Evolutionary conservation across 768 basidiomycete genomes (phyloP).

Genomic region (Lactarius psammicola): DNA sequence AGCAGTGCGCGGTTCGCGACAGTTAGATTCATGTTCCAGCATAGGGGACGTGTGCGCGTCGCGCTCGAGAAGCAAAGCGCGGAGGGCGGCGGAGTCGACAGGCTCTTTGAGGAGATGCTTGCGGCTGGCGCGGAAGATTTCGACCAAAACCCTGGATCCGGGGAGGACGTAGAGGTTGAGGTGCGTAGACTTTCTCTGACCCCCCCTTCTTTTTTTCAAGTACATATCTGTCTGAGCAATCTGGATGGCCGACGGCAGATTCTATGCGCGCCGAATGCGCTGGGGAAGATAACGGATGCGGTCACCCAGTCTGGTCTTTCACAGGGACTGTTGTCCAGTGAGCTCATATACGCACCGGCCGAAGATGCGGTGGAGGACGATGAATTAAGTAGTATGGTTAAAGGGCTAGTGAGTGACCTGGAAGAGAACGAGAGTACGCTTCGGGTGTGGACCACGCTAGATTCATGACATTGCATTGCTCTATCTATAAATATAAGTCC

Average conservation of each 20-base stretch:
- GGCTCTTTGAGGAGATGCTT: slow-evolving; percentile 22
- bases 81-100: slow-evolving; percentile 13
- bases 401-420: slow-evolving; percentile 22
- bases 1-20: slow-evolving; percentile 27
- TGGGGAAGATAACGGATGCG: slow-evolving; percentile 21
- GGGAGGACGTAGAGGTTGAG: slow-evolving; percentile 20
- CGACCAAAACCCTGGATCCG: slow-evolving; percentile 6
- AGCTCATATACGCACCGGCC: slow-evolving; percentile 27
- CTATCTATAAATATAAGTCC: not conserved
- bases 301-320: slow-evolving; percentile 15
- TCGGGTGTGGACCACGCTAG: slow-evolving; percentile 30
- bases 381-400: slow-evolving; percentile 20
- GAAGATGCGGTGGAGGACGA: slow-evolving; percentile 30
- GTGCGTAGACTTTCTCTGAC: slow-evolving; percentile 8
- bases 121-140: slow-evolving; percentile 28
- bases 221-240: not conserved
- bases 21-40: slow-evolving; percentile 28
- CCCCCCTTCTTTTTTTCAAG: not conserved
- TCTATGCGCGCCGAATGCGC: slow-evolving; percentile 22
- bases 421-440: slow-evolving; percentile 27
- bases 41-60: slow-evolving; percentile 25
- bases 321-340: slow-evolving; percentile 25
- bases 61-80: slow-evolving; percentile 14
- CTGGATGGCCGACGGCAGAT: slow-evolving; percentile 16
- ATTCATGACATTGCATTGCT: slow-evolving; percentile 10